Base-by-base conservation (phyloP, 78 protist genomes). In the Dictyostelium purpureum region DNA sequence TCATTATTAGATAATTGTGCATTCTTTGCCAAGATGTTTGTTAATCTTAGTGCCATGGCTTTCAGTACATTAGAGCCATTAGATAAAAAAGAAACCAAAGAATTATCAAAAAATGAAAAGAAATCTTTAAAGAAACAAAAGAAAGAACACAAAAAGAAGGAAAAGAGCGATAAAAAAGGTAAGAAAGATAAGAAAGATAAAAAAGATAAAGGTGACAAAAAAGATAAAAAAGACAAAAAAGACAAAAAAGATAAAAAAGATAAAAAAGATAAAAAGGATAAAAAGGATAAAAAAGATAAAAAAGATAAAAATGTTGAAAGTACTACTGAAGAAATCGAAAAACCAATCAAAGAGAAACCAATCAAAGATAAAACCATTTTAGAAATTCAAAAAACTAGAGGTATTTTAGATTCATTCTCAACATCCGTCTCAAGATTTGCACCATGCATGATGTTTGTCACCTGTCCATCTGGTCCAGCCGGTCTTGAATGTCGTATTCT, bases 391-490 rank as follows among this genome's bases (percentile, higher is more conserved):
- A 16, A 40, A n/a, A 38, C 78, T 45, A 66, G 12, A 66, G 66
- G 67, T 54, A 33, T 83, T 40, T 26, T 83, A n/a, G 90, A 71
- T 11, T 21, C 57, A 42, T 18, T 51, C 3, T 67, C 74, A 12
- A 71, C 74, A 4, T 83, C 90, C 3, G 59, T 83, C 26, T 51
- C 82, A 24, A 33, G 74, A 47, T 73, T 57, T 38, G 90, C 90
- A 12, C 90, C 90, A 83, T 83, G 90, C 24, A 83, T 83, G 90
- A 66, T 70, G 49, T 52, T 71, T 45, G 74, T 83, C 21, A 83
- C 70, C 21, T 83, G 90, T 71, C 75, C 90, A 69, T 28, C n/a
- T 33, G 88, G 88, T 47, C 70, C 63, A 51, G 40, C 54, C 3
- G 89, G 75, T 35, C 9, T 56, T 2, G 90, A 83, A 43, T 83